These are phyloP conservation scores for Microthyrium microscopicum DNA, from an alignment of 2,329 filamentous ascomycete species.

Conservation along the genomic window DNA sequence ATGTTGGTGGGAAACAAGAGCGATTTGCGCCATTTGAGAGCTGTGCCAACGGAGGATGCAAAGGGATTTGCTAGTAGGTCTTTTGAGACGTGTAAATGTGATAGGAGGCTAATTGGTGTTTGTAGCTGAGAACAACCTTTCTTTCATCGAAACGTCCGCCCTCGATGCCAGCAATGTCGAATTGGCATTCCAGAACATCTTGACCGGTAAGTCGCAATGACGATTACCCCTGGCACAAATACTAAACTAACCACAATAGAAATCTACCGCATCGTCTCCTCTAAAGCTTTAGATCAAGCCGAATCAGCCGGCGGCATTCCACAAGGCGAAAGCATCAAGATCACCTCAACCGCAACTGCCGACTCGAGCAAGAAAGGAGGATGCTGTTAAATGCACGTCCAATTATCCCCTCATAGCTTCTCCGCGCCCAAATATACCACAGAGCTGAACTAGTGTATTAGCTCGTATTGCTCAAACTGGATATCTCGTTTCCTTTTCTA, in stretches of 20 bases:
- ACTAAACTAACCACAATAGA: conserved; percentile 37
- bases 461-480: too few species aligned
- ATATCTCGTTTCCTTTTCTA: too few species aligned
- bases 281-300: conserved; percentile 86
- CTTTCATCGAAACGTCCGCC: conserved; percentile 97
- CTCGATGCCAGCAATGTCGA: conserved; percentile 98
- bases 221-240: not conserved
- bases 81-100: not conserved
- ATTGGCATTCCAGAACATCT: conserved; percentile 97
- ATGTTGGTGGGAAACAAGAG: conserved; percentile 99
- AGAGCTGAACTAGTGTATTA: too few species aligned
- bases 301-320: conserved; percentile 58
- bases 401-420: too few species aligned
- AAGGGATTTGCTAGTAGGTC: conserved; percentile 82
- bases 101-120: not conserved
- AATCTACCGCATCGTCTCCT: conserved; percentile 98
- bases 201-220: conserved; percentile 56
- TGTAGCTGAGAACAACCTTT: conserved; percentile 88
- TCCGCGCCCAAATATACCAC: too few species aligned
- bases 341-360: conserved; percentile 72
- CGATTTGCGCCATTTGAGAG: conserved; percentile 95
- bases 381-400: conserved; percentile 56
- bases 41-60: conserved; percentile 92
- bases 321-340: conserved; percentile 62
- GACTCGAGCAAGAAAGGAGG: conserved; percentile 63